Base-by-base conservation (phyloP, 2,329 filamentous ascomycete genomes). In the Paramyrothecium sp. region DNA sequence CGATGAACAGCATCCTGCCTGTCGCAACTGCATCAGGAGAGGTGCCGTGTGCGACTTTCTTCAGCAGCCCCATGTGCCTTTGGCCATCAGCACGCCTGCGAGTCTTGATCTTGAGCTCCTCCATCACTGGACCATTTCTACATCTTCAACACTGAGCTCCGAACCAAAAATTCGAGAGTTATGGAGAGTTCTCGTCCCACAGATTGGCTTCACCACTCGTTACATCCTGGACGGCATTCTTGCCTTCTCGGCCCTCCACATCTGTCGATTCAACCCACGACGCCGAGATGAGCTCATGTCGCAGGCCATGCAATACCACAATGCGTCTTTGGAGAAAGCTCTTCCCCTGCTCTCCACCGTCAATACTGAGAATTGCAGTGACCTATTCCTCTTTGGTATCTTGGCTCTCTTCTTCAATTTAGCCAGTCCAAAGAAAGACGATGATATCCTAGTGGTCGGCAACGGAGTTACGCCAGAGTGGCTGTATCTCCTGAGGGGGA, bases 51-150 rank as follows among this genome's bases (percentile, higher is more conserved):
- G 66, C 58, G 65, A 66, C 58, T 68, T 67, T 57, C 60, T 61
- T 19, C 60, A 26, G 20, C 44, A 13, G n/a, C 44, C n/a, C 20
- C 20, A 21, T 21, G 47, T 33, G 30, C 38, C 54, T 33, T 56
- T 50, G 19, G n/a, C 55, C 30, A 33, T 47, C 13, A 16, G 19
- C 11, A 20, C 50, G 41, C 50, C 48, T 19, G 33, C 50, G 13
- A 56, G 21, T 41, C 51, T 66, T 13, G 73, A 75, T 53, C 60
- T 77, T n/a, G 74, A 78, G 56, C 64, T 78, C 3, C 64, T 78
- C 1, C 74, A 78, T 55, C 71, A 78, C 56, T 78, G 71, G 57
- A 66, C 66, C 33, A 71, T 69, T 1, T 73, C 72, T 7, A 77
- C 75, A 3, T 69, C 66, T 17, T 65, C 68, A 48, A 75, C 73